phyloP scores from a whole-genome alignment of 441 rosid genomes.

The Viola pubescens region DNA sequence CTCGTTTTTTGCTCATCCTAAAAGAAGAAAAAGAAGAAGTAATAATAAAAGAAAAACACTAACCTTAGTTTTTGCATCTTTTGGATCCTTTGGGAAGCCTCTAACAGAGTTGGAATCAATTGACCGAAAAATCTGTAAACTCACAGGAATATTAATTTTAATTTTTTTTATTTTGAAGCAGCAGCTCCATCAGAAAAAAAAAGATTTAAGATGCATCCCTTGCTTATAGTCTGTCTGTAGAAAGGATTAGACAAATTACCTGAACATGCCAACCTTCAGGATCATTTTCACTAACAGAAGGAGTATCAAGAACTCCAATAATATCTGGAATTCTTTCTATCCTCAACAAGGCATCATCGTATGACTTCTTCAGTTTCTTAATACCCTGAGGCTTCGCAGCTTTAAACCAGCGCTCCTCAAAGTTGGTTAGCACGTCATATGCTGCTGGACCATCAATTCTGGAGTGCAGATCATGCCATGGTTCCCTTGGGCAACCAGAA shows the following conservation, averaged over 20 bases:
- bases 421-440: constrained; percentile 81
- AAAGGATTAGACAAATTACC: constrained; percentile 35
- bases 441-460: constrained; percentile 97
- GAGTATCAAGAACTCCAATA: constrained; percentile 55
- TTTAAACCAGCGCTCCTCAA: constrained; percentile 90
- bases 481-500: constrained; percentile 77
- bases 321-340: constrained; percentile 82
- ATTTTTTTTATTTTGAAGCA: background rate
- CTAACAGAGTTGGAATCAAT: constrained; percentile 90
- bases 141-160: constrained; percentile 17
- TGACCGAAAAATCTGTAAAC: constrained; percentile 81
- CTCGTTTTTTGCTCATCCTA: background rate
- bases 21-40: background rate
- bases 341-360: constrained; percentile 82
- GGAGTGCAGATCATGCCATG: constrained; percentile 95
- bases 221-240: background rate
- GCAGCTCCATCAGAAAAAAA: background rate
- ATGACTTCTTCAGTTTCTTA: constrained; percentile 43
- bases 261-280: constrained; percentile 96
- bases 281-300: constrained; percentile 30
- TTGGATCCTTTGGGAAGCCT: constrained; percentile 89
- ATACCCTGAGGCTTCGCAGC: constrained; percentile 75
- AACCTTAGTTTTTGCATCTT: constrained; percentile 67
- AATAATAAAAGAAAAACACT: constrained; percentile 1
- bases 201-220: constrained; percentile 7